phyloP scores from a whole-genome alignment of 2,329 filamentous ascomycete species.

The Alternaria novae-zelandiae region DNA sequence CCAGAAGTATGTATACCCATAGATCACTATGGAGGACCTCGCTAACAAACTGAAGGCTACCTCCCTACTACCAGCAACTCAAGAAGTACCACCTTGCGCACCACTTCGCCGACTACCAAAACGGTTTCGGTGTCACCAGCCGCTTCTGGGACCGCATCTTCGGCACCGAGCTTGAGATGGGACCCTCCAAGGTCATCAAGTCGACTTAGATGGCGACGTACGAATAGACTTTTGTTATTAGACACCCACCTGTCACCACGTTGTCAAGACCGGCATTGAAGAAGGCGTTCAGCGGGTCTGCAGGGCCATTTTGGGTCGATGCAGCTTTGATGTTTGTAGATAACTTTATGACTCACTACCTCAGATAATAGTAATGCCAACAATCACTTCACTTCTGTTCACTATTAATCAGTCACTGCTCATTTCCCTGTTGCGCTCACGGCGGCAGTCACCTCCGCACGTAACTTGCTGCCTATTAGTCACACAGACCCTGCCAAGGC shows the following conservation, averaged over 20 bases:
- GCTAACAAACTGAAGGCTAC: constrained; percentile 62
- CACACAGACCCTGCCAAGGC: constrained; percentile 9
- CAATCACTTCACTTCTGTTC: not conserved
- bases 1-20: constrained; percentile 67
- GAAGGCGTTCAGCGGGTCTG: constrained; percentile 11
- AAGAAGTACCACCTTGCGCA: constrained; percentile 99
- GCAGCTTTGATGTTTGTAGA: not conserved
- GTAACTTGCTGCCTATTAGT: constrained; percentile 3
- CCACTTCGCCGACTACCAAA: constrained; percentile 97
- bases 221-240: not conserved
- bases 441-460: not conserved
- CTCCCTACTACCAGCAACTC: constrained; percentile 84
- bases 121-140: constrained; percentile 95
- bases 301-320: constrained; percentile 3
- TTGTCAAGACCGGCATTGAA: constrained; percentile 10
- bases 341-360: constrained; percentile 1
- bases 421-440: not conserved
- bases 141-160: constrained; percentile 95
- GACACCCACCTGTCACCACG: constrained; percentile 2
- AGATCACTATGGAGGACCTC: not conserved
- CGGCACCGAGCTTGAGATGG: constrained; percentile 76
- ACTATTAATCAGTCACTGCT: not conserved
- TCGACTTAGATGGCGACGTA: constrained; percentile 26
- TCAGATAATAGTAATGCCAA: constrained; percentile 18
- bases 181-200: constrained; percentile 58